Evolutionary conservation across 1,139 yeast genomes (phyloP), one percentile per base, ranked within the genome.

Genomic region (Yamadazyma dushanensis): DNA sequence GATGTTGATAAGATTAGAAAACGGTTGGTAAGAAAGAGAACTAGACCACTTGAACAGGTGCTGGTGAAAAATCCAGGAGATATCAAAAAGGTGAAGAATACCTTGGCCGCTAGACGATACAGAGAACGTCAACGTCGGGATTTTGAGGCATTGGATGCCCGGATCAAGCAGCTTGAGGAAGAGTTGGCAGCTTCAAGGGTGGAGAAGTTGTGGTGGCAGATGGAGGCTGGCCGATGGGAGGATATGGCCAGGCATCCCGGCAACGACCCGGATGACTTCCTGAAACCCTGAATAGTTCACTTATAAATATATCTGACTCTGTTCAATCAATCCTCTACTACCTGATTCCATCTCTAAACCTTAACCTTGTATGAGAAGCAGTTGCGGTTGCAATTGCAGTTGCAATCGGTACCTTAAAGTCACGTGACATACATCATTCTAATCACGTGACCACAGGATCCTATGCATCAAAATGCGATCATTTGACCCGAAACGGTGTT

Each of bases 21-120:
- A 31, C 28, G 50, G 10, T 31, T 48, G 6, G 30, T 34, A 26
- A 46, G 39, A 29, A 23, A 31, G 11, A 33, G 31, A 16, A 4
- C 15, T 8, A 26, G 24, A 9, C 32, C 38, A 6, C 17, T 26
- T 5, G 32, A 25, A 9, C 13, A 19, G 5, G 22, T 25, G 6
- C 27, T 19, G 8, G 37, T 25, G 10, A 25, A 32, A 7, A 39
- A 29, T 15, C 18, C 38, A 8, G 27, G 8, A 8, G 27, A 25
- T 25, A 15, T 25, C 17, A 50, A 50, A 27, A 33, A 54, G 21
- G 33, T 23, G 13, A 38, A 40, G 19, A 52, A 52, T 34, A 51
- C 56, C 2, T 35, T 52, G 37, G 56, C 56, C 22, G 56, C 56
- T 3, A 41, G 56, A 41, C 41, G 47, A 26, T 52, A 52, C 33